Percentiles rank a stretch among this genome's conserved stretches.
phyloP scores from a whole-genome alignment of 2,329 filamentous ascomycete species.

The Penicillium psychrosexuale region DNA sequence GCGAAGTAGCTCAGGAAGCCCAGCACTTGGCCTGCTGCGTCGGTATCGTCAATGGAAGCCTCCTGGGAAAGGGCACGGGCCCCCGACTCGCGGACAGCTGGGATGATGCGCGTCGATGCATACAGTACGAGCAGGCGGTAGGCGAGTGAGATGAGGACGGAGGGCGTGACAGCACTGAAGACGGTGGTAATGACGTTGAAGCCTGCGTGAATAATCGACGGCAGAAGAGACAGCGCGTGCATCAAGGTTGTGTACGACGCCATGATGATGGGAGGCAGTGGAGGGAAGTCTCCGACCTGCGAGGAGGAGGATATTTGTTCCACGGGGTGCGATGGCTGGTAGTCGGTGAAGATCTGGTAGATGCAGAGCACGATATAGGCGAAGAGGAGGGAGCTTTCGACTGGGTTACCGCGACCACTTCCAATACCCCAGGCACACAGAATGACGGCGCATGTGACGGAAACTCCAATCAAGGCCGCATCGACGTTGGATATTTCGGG shows the following conservation, averaged over 20 bases:
- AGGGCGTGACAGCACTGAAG: constrained; percentile 91
- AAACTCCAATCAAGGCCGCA: constrained; percentile 85
- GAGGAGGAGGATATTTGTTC: constrained; percentile 52
- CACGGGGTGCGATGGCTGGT: constrained; percentile 72
- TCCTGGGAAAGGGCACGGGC: constrained; percentile 80
- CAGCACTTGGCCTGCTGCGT: constrained; percentile 74
- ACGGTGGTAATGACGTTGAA: constrained; percentile 86
- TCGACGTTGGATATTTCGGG: constrained; percentile 90
- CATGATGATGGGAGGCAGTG: constrained; percentile 97
- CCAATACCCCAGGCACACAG: constrained; percentile 91
- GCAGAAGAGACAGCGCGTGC: constrained; percentile 78
- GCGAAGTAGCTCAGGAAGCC: constrained; percentile 90
- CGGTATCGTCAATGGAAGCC: constrained; percentile 78
- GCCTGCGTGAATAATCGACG: constrained; percentile 75
- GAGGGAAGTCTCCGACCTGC: constrained; percentile 74
- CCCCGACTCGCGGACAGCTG: constrained; percentile 82
- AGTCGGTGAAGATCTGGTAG: constrained; percentile 99
- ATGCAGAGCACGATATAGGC: constrained; percentile 98
- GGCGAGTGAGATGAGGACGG: constrained; percentile 88
- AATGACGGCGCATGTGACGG: constrained; percentile 89
- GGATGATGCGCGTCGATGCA: constrained; percentile 91
- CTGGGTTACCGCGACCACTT: constrained; percentile 87
- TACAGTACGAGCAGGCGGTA: constrained; percentile 96
- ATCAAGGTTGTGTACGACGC: constrained; percentile 91
- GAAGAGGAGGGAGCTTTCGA: constrained; percentile 92